Base-by-base conservation (phyloP, 352 stramenopile species). In the Phytophthora citrophthora region DNA sequence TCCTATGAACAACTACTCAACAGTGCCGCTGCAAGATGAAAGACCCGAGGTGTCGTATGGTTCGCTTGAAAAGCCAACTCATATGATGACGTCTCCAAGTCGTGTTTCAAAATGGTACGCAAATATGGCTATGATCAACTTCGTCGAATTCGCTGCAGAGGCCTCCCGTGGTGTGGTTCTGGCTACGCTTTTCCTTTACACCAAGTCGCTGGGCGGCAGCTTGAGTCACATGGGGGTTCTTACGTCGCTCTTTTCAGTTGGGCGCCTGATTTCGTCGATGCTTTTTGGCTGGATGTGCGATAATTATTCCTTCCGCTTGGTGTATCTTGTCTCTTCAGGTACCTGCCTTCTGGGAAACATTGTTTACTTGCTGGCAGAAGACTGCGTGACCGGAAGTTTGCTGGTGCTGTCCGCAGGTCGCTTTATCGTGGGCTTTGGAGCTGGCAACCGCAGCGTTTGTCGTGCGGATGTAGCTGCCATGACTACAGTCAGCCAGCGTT, bases 251-350 rank as follows among this genome's bases (percentile, higher is more conserved):
- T 93, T 93, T 63, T 89, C 77, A 13, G 79, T 93, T 15, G 81
- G 81, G 0, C 74, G 83, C 2, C 64, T 91, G 31, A 88, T 91
- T 54, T 93, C 83, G 31, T 91, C 83, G 4, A 89, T 81, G 13
- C 61, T 91, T 9, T 90, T 91, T 34, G 83, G 79, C 38, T 90
- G 79, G 79, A 88, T 91, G 77, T 89, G 83, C 60, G 79, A 91
- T 43, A 77, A 72, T 39, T 90, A 89, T 70, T 83, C 83, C 45
- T 92, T 90, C 64, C 81, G 81, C 52, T 88, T 70, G 31, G 79
- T 91, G 5, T 91, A 93, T 52, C 62, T 93, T 31, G 53, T 87
- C 36, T 90, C 81, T 9, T 90, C 79, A 9, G 52, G 27, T 4
- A 76, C 90, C 36, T 90, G 84, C 34, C 52, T 93, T 7, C 13